These are phyloP conservation scores for Scedosporium dehoogii DNA, from an alignment of 2,329 filamentous ascomycete species.

Conservation along the genomic window DNA sequence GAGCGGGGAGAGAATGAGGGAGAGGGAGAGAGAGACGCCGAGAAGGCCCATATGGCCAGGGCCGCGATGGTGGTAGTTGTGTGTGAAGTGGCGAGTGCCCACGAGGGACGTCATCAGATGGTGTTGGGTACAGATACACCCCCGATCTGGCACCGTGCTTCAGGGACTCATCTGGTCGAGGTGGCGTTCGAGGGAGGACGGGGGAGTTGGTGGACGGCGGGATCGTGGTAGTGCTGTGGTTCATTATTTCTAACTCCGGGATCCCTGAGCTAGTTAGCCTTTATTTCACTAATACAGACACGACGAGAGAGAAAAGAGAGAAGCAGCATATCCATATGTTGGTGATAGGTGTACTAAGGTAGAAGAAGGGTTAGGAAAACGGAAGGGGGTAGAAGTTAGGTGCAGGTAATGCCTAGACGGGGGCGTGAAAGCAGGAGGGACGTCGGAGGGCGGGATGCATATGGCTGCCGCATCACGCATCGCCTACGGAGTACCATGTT, in stretches of 20 bases:
- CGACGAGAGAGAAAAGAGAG: too few species aligned
- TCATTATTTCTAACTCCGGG: too few species aligned
- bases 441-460: neutral
- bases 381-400: neutral
- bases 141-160: neutral
- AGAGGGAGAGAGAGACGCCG: neutral
- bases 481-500: neutral
- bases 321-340: too few species aligned
- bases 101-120: neutral
- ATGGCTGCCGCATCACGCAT: neutral
- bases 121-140: constrained; percentile 1
- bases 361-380: too few species aligned
- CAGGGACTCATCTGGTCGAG: neutral
- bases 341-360: too few species aligned
- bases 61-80: neutral
- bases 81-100: neutral
- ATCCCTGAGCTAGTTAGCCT: too few species aligned
- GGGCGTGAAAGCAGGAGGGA: neutral
- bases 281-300: too few species aligned
- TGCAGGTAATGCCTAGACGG: neutral
- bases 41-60: neutral
- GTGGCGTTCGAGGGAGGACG: neutral
- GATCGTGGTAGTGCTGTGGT: neutral
- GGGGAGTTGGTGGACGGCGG: neutral
- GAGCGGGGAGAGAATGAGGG: neutral